Evolutionary conservation across 495 filamentous ascomycete species (phyloP).

Genomic region (Penicillium alfredii): DNA sequence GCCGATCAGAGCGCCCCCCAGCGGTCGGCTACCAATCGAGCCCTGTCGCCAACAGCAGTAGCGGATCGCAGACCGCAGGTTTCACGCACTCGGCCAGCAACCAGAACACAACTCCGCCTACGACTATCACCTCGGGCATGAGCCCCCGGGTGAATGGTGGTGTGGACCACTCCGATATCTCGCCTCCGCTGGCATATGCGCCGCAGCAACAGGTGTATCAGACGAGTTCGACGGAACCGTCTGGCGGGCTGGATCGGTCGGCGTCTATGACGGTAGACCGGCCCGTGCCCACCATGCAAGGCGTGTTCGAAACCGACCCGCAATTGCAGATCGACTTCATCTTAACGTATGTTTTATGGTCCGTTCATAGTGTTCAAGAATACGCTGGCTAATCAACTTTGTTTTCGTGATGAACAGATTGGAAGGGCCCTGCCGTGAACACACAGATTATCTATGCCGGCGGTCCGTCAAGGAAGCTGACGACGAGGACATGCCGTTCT

Average conservation of each 20-base stretch:
- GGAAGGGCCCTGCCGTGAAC: slow-evolving; percentile 91
- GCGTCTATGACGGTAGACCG: slow-evolving; percentile 19
- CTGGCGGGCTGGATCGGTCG: slow-evolving; percentile 29
- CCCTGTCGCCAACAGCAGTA: slow-evolving; percentile 32
- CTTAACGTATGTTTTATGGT: slow-evolving; percentile 66
- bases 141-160: slow-evolving; percentile 28
- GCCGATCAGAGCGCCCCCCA: slow-evolving; percentile 30
- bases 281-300: slow-evolving; percentile 36
- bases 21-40: slow-evolving; percentile 23
- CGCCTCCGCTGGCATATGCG: slow-evolving; percentile 26
- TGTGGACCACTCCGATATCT: slow-evolving; percentile 31
- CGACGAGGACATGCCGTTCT: slow-evolving; percentile 47
- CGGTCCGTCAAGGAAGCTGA: slow-evolving; percentile 44
- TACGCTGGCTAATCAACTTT: slow-evolving; percentile 17
- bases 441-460: slow-evolving; percentile 64
- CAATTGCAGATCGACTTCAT: slow-evolving; percentile 95
- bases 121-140: slow-evolving; percentile 32
- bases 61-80: slow-evolving; percentile 27
- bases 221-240: slow-evolving; percentile 23
- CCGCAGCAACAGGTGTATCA: slow-evolving; percentile 31
- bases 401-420: slow-evolving; percentile 51
- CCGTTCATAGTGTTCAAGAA: too few relatives aligned
- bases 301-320: slow-evolving; percentile 65
- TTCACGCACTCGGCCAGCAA: slow-evolving; percentile 22
- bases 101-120: slow-evolving; percentile 34